Evolutionary conservation across 352 stramenopile genomes (phyloP).

Genomic region (Globisporangium paroecandrum): DNA sequence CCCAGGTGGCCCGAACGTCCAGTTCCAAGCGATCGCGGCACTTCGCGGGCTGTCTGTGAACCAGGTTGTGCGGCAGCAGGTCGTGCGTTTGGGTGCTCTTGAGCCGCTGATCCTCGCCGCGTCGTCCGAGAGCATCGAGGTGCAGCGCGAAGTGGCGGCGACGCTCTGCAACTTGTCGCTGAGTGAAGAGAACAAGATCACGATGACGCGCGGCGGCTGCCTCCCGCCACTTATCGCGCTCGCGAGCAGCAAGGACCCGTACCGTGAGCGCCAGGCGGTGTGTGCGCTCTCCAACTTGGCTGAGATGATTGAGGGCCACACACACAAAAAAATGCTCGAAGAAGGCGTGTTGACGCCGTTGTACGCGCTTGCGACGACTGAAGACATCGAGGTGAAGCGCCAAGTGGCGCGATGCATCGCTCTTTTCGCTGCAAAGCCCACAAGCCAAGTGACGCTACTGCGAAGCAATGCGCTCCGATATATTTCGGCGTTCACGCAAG

Average conservation of each 20-base stretch:
- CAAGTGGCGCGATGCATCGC: slow-evolving; percentile 91
- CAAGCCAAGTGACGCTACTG: slow-evolving; percentile 89
- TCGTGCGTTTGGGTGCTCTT: slow-evolving; percentile 90
- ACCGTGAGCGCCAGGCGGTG: slow-evolving; percentile 91
- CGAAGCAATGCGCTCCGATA: slow-evolving; percentile 82
- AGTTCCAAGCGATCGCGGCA: slow-evolving; percentile 95
- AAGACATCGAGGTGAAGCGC: slow-evolving; percentile 87
- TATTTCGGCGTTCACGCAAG: slow-evolving; percentile 83
- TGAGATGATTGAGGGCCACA: slow-evolving; percentile 94
- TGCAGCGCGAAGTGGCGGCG: slow-evolving; percentile 94
- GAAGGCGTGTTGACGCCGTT: slow-evolving; percentile 89
- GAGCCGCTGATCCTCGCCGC: slow-evolving; percentile 94
- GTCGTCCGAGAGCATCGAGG: slow-evolving; percentile 89
- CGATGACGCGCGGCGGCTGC: slow-evolving; percentile 92
- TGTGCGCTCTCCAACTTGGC: slow-evolving; percentile 94
- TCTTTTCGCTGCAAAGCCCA: slow-evolving; percentile 91
- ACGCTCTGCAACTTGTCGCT: slow-evolving; percentile 94
- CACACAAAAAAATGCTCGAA: slow-evolving; percentile 94
- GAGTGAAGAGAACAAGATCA: slow-evolving; percentile 96
- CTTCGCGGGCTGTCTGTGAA: slow-evolving; percentile 92
- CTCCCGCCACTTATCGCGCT: slow-evolving; percentile 90
- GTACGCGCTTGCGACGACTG: slow-evolving; percentile 72
- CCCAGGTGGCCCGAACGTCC: slow-evolving; percentile 91
- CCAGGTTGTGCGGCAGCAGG: slow-evolving; percentile 82
- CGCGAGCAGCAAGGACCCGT: slow-evolving; percentile 78